These are phyloP conservation scores for Actinidia chinensis DNA, from an alignment of 179 eudicot species.

Conservation along the genomic window DNA sequence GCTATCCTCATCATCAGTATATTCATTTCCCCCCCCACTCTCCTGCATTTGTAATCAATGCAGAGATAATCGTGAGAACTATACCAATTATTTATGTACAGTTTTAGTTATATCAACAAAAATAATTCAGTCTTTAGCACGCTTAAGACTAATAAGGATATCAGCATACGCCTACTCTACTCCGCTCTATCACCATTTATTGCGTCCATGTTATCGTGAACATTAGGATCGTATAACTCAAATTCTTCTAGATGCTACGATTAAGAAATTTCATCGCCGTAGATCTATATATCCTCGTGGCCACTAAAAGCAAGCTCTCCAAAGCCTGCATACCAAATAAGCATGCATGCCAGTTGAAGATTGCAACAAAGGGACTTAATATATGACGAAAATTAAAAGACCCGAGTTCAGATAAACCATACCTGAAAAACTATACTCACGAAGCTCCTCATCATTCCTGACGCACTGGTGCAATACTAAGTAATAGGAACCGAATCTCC, in stretches of 20 bases:
- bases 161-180: slow-evolving; percentile 97
- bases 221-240: slow-evolving; percentile 97
- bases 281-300: slow-evolving; percentile 76
- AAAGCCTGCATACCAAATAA: slow-evolving; percentile 61
- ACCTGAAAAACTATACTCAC: slow-evolving; percentile 98
- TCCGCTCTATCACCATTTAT: slow-evolving; percentile 66
- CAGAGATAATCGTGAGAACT: slow-evolving; percentile 9
- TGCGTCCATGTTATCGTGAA: slow-evolving; percentile 98
- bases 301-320: slow-evolving; percentile 94
- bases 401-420: not conserved
- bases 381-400: slow-evolving; percentile 12
- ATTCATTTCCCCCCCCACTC: slow-evolving; percentile 95
- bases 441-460: slow-evolving; percentile 98
- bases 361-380: not conserved
- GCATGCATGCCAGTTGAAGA: not conserved
- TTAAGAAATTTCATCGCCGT: slow-evolving; percentile 75
- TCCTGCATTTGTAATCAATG: too few relatives aligned
- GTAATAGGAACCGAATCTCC: slow-evolving; percentile 89
- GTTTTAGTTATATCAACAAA: not conserved
- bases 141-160: slow-evolving; percentile 26
- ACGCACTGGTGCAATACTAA: slow-evolving; percentile 80
- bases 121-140: slow-evolving; percentile 3
- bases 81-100: not conserved
- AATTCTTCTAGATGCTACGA: slow-evolving; percentile 78
- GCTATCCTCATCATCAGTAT: slow-evolving; percentile 95